A percentile compares a stretch with the other conserved stretches of the same genome.
These are phyloP conservation scores for Colletotrichum brevisporum DNA, from an alignment of 2,329 filamentous ascomycete genomes.

Conservation along the genomic window DNA sequence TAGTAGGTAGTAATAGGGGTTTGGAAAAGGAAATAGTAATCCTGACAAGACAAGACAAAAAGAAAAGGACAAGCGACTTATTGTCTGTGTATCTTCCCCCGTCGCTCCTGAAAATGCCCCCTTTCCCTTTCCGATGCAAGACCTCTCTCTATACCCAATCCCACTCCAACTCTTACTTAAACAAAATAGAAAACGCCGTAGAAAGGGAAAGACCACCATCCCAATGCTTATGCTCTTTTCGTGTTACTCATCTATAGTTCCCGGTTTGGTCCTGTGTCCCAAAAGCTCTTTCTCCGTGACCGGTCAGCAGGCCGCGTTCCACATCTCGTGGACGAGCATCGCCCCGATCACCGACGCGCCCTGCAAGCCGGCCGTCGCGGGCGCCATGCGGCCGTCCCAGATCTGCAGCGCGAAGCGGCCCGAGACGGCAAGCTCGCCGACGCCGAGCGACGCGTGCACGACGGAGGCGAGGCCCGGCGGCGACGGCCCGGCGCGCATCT, in stretches of 20 bases:
- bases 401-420: constrained; percentile 39
- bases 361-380: constrained; percentile 22
- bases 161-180: constrained; percentile 16
- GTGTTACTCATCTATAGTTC: constrained; percentile 27
- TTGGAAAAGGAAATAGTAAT: no score
- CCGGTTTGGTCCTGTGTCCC: background rate
- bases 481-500: constrained; percentile 28
- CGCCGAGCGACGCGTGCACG: constrained; percentile 32
- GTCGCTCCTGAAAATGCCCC: constrained; percentile 11
- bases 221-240: constrained; percentile 27
- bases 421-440: constrained; percentile 37
- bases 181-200: no score
- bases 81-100: background rate
- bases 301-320: constrained; percentile 34
- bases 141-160: background rate
- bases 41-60: background rate
- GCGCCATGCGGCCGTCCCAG: constrained; percentile 20
- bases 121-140: constrained; percentile 3
- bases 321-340: constrained; percentile 40
- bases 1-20: no score
- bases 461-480: background rate
- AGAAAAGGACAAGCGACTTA: no score
- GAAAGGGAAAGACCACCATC: background rate
- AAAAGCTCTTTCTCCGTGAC: no score
- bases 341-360: constrained; percentile 36